Conservation (phyloP, 2,329 filamentous ascomycete genomes). For the Colletotrichum spaethianum region DNA sequence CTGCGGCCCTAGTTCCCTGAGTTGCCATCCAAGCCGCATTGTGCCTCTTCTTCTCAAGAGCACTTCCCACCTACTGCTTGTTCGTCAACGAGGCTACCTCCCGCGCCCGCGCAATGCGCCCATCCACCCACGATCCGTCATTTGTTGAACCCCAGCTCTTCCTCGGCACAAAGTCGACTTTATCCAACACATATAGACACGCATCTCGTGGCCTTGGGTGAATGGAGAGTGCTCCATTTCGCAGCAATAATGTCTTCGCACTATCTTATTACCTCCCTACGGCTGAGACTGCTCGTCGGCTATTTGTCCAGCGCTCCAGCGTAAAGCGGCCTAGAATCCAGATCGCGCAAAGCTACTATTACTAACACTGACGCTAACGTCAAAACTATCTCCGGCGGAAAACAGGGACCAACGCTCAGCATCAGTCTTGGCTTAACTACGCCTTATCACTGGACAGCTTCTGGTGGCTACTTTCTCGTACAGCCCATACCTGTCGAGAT, state of each 20-base stretch:
- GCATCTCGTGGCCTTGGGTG: neutral
- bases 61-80: neutral
- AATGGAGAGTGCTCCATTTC: neutral
- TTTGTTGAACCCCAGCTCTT: neutral
- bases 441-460: slow-evolving; percentile 20
- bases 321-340: slow-evolving; percentile 5
- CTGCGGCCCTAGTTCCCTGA: neutral
- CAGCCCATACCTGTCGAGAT: slow-evolving; percentile 1
- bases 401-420: slow-evolving; percentile 10
- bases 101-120: neutral
- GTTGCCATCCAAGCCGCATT: neutral
- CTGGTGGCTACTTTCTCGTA: neutral
- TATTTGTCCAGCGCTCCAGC: neutral
- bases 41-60: neutral
- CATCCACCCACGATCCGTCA: neutral
- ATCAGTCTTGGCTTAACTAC: slow-evolving; percentile 9
- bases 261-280: neutral
- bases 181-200: neutral
- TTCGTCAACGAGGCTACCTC: neutral
- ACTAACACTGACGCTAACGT: neutral
- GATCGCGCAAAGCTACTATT: neutral
- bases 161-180: neutral
- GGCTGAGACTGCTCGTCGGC: neutral
- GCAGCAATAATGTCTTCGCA: neutral
- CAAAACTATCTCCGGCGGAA: neutral